Base-by-base conservation (phyloP, 441 rosid species). In the Adansonia rubrostipa region DNA sequence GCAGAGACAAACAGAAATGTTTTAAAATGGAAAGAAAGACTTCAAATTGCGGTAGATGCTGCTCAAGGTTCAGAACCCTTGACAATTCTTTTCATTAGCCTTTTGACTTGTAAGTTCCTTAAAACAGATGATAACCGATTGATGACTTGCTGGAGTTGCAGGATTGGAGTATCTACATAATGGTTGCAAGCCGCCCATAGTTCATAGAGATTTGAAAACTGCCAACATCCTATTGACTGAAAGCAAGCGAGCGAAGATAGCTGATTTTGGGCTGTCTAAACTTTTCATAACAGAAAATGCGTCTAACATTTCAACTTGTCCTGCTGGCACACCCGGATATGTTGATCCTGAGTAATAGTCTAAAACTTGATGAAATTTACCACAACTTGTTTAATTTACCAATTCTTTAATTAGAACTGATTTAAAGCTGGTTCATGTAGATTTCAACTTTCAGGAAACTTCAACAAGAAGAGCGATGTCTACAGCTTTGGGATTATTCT, bases 1-100 rank as follows among this genome's bases (percentile, higher is more conserved):
- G n/a, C 79, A 86, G 87, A 80, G 40, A 53, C 20, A 71, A 64
- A 61, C 9, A 28, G 11, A 72, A 66, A 79, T 22, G 28, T 53
- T 10, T 57, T 85, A 80, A 85, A 77, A 22, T 90, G 93, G 93
- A 80, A 71, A 68, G 74, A 74, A 57, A 82, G 87, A 68, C 74
- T 90, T 64, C 85, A 83, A 45, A 87, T 87, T 71, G 89, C 89
- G 47, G 33, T 79, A 62, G 93, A 87, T 76, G 91, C 92, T 3
- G 93, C 91, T 13, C 86, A 50, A 82, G 93, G 93, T 90, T 11
- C 5, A 54, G 20, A 42, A 19, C 47, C 6, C 11, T 47, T 6
- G 3, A 10, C 47, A 47, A 17, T 44, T 67, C 20, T 2, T 65
- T 44, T 44, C 0, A 44, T 47, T 69, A 53, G 67, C 2, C 33